Evolutionary conservation across 192 early-diverging fungal species (phyloP), one percentile per base, ranked within the genome.

Genomic region (Rhizoclosmatium globosum): DNA sequence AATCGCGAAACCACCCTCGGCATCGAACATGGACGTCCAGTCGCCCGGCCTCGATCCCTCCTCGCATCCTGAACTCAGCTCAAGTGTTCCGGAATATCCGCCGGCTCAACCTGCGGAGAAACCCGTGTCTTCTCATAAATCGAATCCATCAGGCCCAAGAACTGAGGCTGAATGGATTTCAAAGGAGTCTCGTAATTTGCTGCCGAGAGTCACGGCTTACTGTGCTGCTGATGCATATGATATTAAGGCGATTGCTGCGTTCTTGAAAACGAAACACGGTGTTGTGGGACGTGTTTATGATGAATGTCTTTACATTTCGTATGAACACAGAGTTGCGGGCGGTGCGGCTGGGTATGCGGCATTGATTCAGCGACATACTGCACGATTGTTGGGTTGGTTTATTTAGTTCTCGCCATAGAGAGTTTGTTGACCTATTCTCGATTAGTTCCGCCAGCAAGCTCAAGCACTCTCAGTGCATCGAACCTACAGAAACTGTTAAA

Each of bases 131-230:
- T n/a, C n/a, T n/a, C n/a, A n/a, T n/a, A n/a, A n/a, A n/a, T 4
- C 39, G 62, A 21, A 64, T n/a, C 4, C 62, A n/a, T 38, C n/a
- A 17, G 70, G 70, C 23, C 48, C 70, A 43, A 66, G 82, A 4
- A 82, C 85, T 2, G 72, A 82, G 68, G 86, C 86, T 1, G 86
- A 87, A 65, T 45, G 89, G 59, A 83, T 95, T 74, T 93, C 90
- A 74, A 93, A 92, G 75, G 85, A 95, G 74, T 88, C 93, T 76
- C 87, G 92, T 41, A 88, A 87, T 3, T 88, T 90, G 47, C 81
- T 95, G 53, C 93, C 94, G 23, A 85, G 95, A 44, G 86, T 87
- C 6, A 87, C 84, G 42, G 82, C 82, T 47, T 83, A 85, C 65
- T 88, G 83, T 65, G 68, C 84, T 31, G 84, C 87, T 2, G 84